Evolutionary conservation across 345 rosid genomes (phyloP), one percentile per base, ranked within the genome.

Genomic region (Moricandia moricandioides): DNA sequence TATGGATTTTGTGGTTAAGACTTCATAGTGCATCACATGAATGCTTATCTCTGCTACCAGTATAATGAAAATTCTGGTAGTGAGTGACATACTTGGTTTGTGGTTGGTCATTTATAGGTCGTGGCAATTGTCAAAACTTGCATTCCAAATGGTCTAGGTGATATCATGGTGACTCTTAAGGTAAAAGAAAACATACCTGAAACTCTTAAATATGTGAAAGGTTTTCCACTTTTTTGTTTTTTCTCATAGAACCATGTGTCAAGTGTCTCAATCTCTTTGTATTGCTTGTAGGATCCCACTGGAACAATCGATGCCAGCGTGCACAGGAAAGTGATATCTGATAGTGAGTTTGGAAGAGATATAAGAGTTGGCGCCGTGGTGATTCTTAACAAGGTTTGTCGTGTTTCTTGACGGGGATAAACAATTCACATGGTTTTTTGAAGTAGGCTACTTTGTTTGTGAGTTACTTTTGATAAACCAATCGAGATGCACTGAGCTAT

Each of bases 121-220:
- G 88, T 93, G 71, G 94, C 90, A 30, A 57, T 93, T 69, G 73
- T 91, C 76, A 88, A 89, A 84, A 86, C 89, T 56, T 84, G 87
- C 45, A 82, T 82, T 8, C 83, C 90, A 13, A 93, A 89, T 83
- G 96, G 96, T 72, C 87, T 88, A 56, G 98, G 97, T 6, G 96
- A 85, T 83, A 60, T 87, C 71, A 87, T 87, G 90, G 93, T 85
- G 69, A 91, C 91, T 61, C 85, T 93, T 13, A 93, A 93, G 96
- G 98, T 91, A 83, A 52, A 57, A 30, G 30, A 40, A 59, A 47
- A 31, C n/a, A 37, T 30, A 39, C 9, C 3, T 30, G 66, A 37
- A 60, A 58, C 72, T 62, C 49, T 37, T 17, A 59, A 17, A 31
- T 24, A 37, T 55, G 49, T 16, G 47, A 29, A 6, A 11, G 56